phyloP scores from a whole-genome alignment of 805 yeast species.

The Metschnikowia hibisci region DNA sequence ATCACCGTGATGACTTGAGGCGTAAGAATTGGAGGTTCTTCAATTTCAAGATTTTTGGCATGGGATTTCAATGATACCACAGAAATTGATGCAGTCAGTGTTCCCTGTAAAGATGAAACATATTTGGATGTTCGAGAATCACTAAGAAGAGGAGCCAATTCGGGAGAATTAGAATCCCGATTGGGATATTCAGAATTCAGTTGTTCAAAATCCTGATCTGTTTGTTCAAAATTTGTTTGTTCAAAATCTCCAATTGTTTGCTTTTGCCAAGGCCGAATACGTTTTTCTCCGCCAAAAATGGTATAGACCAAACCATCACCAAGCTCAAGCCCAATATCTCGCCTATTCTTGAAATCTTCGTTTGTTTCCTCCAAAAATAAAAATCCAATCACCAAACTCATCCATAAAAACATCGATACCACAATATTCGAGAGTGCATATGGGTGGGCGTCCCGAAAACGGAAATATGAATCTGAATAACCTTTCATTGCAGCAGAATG shows the following conservation, averaged over 20 bases:
- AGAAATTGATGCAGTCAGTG: neutral
- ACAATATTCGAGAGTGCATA: slow-evolving; percentile 53
- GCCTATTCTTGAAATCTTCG: slow-evolving; percentile 30
- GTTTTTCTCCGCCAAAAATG: slow-evolving; percentile 19
- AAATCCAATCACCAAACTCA: slow-evolving; percentile 36
- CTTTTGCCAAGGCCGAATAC: slow-evolving; percentile 22
- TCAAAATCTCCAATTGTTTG: slow-evolving; percentile 2
- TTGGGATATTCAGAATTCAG: too few species aligned
- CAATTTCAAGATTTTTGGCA: neutral
- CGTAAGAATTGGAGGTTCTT: slow-evolving; percentile 19
- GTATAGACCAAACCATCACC: slow-evolving; percentile 34
- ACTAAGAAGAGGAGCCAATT: neutral
- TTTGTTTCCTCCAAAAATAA: slow-evolving; percentile 56
- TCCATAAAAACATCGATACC: slow-evolving; percentile 34
- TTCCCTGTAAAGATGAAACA: neutral
- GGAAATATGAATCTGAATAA: slow-evolving; percentile 14
- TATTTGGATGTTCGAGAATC: neutral
- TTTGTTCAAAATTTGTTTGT: neutral
- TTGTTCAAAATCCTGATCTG: too few species aligned
- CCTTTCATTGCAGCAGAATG: neutral
- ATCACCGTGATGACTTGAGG: slow-evolving; percentile 31
- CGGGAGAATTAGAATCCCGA: too few species aligned
- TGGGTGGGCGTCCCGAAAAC: slow-evolving; percentile 38
- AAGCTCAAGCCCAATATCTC: slow-evolving; percentile 43
- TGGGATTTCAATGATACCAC: neutral